Evolutionary conservation across 768 basidiomycete species (phyloP).

Genomic region (Chalciporus piperatus): DNA sequence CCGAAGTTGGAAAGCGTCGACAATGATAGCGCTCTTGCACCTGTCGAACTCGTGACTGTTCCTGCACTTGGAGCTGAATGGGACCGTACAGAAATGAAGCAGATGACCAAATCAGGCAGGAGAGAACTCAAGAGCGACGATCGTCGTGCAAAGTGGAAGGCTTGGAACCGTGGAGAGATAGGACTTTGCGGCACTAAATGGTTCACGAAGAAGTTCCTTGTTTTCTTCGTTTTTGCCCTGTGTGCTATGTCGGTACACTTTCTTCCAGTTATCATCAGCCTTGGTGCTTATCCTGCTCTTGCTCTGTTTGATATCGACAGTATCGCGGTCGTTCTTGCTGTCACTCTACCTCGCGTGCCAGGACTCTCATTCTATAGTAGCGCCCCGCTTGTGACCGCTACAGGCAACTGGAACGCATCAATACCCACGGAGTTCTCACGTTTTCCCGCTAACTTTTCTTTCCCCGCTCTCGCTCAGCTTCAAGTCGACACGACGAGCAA

Average conservation of each 20-base stretch:
- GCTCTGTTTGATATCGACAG: slow-evolving; percentile 33
- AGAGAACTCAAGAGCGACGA: slow-evolving; percentile 57
- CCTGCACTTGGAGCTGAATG: slow-evolving; percentile 92
- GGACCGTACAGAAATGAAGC: slow-evolving; percentile 72
- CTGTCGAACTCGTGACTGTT: slow-evolving; percentile 88
- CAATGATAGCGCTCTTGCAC: slow-evolving; percentile 34
- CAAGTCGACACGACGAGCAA: slow-evolving; percentile 74
- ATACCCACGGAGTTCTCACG: slow-evolving; percentile 67
- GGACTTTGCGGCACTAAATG: slow-evolving; percentile 75
- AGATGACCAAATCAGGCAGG: slow-evolving; percentile 71
- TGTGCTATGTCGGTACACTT: slow-evolving; percentile 48
- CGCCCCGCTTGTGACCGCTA: slow-evolving; percentile 58
- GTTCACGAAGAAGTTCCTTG: slow-evolving; percentile 69
- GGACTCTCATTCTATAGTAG: slow-evolving; percentile 57
- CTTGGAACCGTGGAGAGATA: slow-evolving; percentile 75
- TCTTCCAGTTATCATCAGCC: background rate
- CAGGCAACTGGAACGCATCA: slow-evolving; percentile 53
- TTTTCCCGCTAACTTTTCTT: slow-evolving; percentile 85
- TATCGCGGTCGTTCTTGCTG: slow-evolving; percentile 65
- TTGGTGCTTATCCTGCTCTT: slow-evolving; percentile 3
- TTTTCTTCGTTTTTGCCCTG: slow-evolving; percentile 64
- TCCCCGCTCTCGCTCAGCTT: slow-evolving; percentile 72
- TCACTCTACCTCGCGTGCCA: slow-evolving; percentile 85
- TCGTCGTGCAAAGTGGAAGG: slow-evolving; percentile 60
- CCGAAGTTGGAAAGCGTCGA: slow-evolving; percentile 39